Conservation (phyloP, 768 basidiomycete species). For the Hortiboletus campestris region DNA sequence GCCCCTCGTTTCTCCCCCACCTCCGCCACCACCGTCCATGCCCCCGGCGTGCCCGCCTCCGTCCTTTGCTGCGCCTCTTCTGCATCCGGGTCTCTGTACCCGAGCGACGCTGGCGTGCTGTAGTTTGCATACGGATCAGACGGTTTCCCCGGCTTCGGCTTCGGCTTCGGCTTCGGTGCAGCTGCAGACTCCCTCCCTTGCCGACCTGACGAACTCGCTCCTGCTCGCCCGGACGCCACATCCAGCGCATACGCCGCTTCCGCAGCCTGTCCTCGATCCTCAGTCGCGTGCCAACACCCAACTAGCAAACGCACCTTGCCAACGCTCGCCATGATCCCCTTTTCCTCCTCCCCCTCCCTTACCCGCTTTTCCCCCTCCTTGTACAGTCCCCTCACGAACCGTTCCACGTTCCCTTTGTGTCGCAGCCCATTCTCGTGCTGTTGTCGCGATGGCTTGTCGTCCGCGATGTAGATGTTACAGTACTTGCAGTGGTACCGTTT, state of each 20-base stretch:
- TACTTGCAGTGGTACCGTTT: slow-evolving; percentile 96
- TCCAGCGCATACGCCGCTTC: slow-evolving; percentile 78
- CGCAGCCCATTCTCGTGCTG: slow-evolving; percentile 93
- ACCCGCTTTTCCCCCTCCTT: slow-evolving; percentile 88
- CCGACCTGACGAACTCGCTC: slow-evolving; percentile 14
- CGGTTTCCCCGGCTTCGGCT: slow-evolving; percentile 50
- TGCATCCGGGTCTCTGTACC: slow-evolving; percentile 74
- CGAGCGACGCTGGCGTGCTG: slow-evolving; percentile 82
- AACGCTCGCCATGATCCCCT: slow-evolving; percentile 80
- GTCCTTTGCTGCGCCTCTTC: slow-evolving; percentile 62
- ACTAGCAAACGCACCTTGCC: slow-evolving; percentile 55
- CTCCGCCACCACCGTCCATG: slow-evolving; percentile 66
- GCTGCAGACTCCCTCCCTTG: slow-evolving; percentile 16
- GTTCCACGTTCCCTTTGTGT: slow-evolving; percentile 92
- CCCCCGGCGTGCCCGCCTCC: slow-evolving; percentile 69
- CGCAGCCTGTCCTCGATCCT: slow-evolving; percentile 54
- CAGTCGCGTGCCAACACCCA: neutral
- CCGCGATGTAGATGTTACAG: slow-evolving; percentile 95
- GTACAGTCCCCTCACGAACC: slow-evolving; percentile 90
- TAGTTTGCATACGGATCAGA: slow-evolving; percentile 80
- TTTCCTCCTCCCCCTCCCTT: slow-evolving; percentile 83
- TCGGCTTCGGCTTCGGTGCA: slow-evolving; percentile 35
- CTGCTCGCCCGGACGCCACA: slow-evolving; percentile 62
- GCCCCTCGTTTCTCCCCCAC: slow-evolving; percentile 31
- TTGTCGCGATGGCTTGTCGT: slow-evolving; percentile 87